Percentiles rank a stretch among this genome's conserved stretches.
Evolutionary conservation across 1,139 yeast genomes (phyloP).

Genomic region (Wickerhamiella pararugosa): DNA sequence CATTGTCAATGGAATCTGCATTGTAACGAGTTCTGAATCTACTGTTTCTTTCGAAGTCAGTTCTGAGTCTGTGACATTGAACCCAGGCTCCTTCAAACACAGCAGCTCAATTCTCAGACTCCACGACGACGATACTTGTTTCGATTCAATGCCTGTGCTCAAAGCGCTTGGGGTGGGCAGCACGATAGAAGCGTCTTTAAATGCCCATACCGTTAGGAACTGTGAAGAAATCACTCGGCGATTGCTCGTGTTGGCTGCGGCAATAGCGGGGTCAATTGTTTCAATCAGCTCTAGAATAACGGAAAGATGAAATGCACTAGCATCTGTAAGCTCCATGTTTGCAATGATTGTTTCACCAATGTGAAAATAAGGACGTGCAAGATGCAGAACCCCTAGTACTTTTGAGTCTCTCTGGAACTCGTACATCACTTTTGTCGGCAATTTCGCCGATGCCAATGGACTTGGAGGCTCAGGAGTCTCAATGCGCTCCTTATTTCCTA

Average conservation of each 20-base stretch:
- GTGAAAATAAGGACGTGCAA: constrained; percentile 25
- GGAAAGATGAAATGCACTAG: constrained; percentile 24
- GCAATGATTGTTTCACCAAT: constrained; percentile 26
- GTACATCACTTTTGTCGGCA: constrained; percentile 14
- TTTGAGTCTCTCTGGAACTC: constrained; percentile 23
- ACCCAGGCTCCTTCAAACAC: constrained; percentile 19
- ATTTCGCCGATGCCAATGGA: not conserved
- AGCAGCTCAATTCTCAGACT: constrained; percentile 23
- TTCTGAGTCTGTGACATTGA: constrained; percentile 16
- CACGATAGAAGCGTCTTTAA: constrained; percentile 14
- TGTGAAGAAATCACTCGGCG: constrained; percentile 13
- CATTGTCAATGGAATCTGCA: constrained; percentile 21
- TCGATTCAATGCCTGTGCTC: constrained; percentile 15
- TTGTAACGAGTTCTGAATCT: constrained; percentile 20
- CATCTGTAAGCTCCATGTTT: constrained; percentile 18
- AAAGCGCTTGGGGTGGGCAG: constrained; percentile 14
- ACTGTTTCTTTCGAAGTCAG: constrained; percentile 18
- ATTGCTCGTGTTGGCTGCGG: constrained; percentile 4
- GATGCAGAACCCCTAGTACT: constrained; percentile 22
- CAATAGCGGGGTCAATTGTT: constrained; percentile 11
- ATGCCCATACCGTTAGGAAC: constrained; percentile 12
- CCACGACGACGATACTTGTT: constrained; percentile 19
- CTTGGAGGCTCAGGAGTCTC: constrained; percentile 2
- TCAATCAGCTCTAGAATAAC: constrained; percentile 28
- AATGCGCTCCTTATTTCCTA: constrained; percentile 1